Evolutionary conservation across 1,139 yeast species (phyloP).

Genomic region (Saccharomyces hybrid): DNA sequence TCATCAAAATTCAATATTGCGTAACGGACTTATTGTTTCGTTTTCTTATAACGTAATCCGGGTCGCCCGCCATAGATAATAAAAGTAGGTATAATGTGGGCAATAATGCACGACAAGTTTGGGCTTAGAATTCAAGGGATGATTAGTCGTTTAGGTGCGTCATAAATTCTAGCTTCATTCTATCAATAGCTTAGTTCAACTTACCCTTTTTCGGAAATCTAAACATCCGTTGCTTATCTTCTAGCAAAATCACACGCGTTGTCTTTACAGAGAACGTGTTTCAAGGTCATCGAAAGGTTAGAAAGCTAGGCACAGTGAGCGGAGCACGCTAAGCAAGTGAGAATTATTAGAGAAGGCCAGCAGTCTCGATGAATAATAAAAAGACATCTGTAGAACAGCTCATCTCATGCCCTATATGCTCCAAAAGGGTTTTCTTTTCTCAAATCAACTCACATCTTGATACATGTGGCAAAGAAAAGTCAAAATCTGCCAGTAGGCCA

Average conservation of each 20-base stretch:
- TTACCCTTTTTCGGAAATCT: background rate
- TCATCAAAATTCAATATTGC: constrained; percentile 1
- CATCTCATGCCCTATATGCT: constrained; percentile 29
- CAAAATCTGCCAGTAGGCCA: constrained; percentile 8
- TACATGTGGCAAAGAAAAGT: constrained; percentile 15
- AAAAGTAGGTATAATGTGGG: background rate
- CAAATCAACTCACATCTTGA: constrained; percentile 28
- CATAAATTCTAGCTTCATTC: background rate
- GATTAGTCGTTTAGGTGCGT: background rate
- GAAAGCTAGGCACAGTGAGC: background rate
- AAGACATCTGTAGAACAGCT: constrained; percentile 14
- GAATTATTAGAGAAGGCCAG: background rate
- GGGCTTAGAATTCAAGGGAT: background rate
- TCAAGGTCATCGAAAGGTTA: background rate
- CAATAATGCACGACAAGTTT: background rate
- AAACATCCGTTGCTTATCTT: background rate
- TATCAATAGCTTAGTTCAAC: background rate
- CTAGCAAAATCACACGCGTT: background rate
- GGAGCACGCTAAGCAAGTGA: too few relatives aligned
- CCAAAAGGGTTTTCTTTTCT: constrained; percentile 19
- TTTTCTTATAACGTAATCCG: background rate
- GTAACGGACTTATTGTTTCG: constrained; percentile 1
- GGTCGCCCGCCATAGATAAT: background rate
- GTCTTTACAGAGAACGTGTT: background rate
- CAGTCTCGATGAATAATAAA: background rate